Conservation (phyloP, 2,329 filamentous ascomycete genomes). For the Diaporthe sp. region DNA sequence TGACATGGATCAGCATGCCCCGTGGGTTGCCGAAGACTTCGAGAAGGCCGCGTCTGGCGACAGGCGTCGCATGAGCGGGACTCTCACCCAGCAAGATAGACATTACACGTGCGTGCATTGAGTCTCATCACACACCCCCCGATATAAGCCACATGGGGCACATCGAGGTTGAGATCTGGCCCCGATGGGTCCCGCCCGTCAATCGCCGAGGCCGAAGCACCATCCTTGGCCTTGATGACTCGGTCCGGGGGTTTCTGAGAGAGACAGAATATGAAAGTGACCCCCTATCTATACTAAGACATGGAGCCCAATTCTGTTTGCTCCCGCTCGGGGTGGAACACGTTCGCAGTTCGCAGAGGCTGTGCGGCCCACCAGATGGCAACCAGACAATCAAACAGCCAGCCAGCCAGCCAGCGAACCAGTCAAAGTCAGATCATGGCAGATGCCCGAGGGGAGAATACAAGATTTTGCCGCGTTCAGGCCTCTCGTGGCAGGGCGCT, state of each 20-base stretch:
- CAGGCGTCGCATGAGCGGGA: conserved; percentile 7
- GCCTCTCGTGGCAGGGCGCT: conserved; percentile 25
- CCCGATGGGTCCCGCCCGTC: conserved; percentile 2
- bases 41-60: conserved; percentile 25
- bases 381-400: conserved; percentile 9
- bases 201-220: conserved; percentile 24
- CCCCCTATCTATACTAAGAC: not conserved
- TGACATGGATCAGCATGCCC: conserved; percentile 20
- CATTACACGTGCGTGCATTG: conserved; percentile 4
- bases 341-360: not conserved
- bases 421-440: not conserved
- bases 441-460: not conserved
- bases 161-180: conserved; percentile 20
- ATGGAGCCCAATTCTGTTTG: not conserved
- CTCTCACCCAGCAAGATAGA: not conserved
- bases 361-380: conserved; percentile 16
- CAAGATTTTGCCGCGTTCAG: conserved; percentile 2
- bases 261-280: not conserved
- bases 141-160: conserved; percentile 16
- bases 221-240: conserved; percentile 18
- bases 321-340: conserved; percentile 1
- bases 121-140: conserved; percentile 15
- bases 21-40: conserved; percentile 12
- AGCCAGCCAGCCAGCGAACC: conserved; percentile 2
- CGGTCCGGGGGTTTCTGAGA: conserved; percentile 10